phyloP scores from a whole-genome alignment of 352 stramenopile genomes.

The Pythium biforme region DNA sequence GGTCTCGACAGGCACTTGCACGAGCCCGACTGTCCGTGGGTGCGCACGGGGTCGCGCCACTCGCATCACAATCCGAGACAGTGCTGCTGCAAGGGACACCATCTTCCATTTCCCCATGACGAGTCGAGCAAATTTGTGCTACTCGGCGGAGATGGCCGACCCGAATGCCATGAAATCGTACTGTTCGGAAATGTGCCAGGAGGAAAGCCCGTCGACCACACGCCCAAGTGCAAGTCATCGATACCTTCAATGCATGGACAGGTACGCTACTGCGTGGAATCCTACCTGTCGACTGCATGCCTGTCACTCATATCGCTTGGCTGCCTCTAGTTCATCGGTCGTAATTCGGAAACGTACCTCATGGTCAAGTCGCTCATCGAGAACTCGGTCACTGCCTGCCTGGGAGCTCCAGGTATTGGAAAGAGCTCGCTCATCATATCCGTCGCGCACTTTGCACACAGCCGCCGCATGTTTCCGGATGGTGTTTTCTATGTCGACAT shows the following conservation, averaged over 20 bases:
- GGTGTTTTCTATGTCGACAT: slow-evolving; percentile 84
- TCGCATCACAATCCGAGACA: slow-evolving; percentile 62
- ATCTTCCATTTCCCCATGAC: slow-evolving; percentile 70
- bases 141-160: slow-evolving; percentile 35
- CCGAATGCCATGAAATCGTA: slow-evolving; percentile 57
- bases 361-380: slow-evolving; percentile 73
- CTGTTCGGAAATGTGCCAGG: slow-evolving; percentile 68
- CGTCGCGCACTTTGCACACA: slow-evolving; percentile 77
- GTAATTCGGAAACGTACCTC: slow-evolving; percentile 76
- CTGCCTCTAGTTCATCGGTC: slow-evolving; percentile 62
- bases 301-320: background rate
- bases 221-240: slow-evolving; percentile 63
- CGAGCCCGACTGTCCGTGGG: slow-evolving; percentile 67
- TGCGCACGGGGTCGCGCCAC: slow-evolving; percentile 58
- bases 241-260: slow-evolving; percentile 81
- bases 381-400: slow-evolving; percentile 73
- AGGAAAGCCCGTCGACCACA: slow-evolving; percentile 61
- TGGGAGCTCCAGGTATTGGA: slow-evolving; percentile 73
- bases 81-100: slow-evolving; percentile 74
- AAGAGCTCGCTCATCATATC: slow-evolving; percentile 85
- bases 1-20: slow-evolving; percentile 40
- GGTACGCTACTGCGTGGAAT: slow-evolving; percentile 20
- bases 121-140: slow-evolving; percentile 84
- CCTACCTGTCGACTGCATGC: background rate
- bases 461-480: slow-evolving; percentile 73